Base-by-base conservation (phyloP, 2,329 filamentous ascomycete genomes). In the Graphilbum sp. region DNA sequence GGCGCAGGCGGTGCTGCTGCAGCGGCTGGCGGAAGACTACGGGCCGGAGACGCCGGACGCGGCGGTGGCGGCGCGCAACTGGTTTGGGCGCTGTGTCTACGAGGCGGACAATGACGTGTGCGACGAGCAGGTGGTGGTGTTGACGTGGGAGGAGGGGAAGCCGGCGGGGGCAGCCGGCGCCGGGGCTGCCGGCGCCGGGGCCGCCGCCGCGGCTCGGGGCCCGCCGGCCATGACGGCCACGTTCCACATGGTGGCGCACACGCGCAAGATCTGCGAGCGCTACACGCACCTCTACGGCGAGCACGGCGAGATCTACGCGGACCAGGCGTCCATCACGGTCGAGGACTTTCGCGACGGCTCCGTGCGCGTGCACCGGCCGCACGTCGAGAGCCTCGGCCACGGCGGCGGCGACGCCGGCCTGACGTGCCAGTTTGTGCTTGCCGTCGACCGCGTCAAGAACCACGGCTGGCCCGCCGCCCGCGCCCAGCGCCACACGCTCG, bases 61-160 rank as follows among this genome's bases (percentile, higher is more conserved):
- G 2, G 59, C 64, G n/a, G 53, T 69, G 2, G 62, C 63, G 3
- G 59, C 60, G 5, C 61, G 66, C 10, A 78, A 78, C 46, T 80
- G 86, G 85, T 96, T 86, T 52, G 90, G 90, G 0, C 75, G 88
- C n/a, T 98, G 90, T 52, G 90, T 96, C 2, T 96, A 78, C 59
- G 90, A 95, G 54, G 66, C 78, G 5, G 86, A 93, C 58, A 98
- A 96, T 58, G 77, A 92, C 50, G 90, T 96, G 32, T 84, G 78
- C 50, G 90, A 98, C 54, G 85, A 96, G 50, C 88, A 96, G 55
- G 70, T 79, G 20, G 90, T 96, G 17, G 88, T 81, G 0, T 73
- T 96, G 37, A 75, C 71, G 4, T 96, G 88, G 86, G 79, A 86
- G 12, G 83, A 92, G 33, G 76, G 82, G 42, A 60, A 61, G 0